A percentile compares a stretch with the other conserved stretches of the same genome.
Evolutionary conservation across 2,329 filamentous ascomycete genomes (phyloP).

Genomic region (Ophiocordyceps camponoti-saundersi): DNA sequence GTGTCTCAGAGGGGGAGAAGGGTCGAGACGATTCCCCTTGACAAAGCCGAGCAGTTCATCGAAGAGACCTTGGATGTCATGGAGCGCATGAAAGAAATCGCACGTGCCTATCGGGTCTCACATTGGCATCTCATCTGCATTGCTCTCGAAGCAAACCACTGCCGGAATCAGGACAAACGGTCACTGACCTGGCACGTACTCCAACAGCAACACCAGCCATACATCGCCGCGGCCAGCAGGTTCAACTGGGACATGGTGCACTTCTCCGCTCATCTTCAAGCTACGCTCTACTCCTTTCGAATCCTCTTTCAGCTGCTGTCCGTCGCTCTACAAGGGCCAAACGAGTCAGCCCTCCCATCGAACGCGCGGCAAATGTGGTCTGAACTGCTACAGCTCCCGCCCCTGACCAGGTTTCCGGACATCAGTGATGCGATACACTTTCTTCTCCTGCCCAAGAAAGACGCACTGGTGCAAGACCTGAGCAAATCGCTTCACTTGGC

Average conservation of each 20-base stretch:
- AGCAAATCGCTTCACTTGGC: slow-evolving; percentile 6
- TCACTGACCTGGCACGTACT: slow-evolving; percentile 10
- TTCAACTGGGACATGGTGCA: slow-evolving; percentile 42
- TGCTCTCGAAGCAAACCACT: slow-evolving; percentile 11
- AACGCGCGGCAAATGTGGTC: slow-evolving; percentile 4
- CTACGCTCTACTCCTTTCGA: slow-evolving; percentile 44
- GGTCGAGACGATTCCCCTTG: slow-evolving; percentile 5
- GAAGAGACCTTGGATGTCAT: slow-evolving; percentile 8
- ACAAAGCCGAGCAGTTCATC: slow-evolving; percentile 2
- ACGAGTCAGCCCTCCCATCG: neutral
- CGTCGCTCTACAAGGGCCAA: slow-evolving; percentile 1
- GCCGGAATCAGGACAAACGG: slow-evolving; percentile 11
- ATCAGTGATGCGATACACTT: slow-evolving; percentile 5
- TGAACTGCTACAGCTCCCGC: slow-evolving; percentile 10
- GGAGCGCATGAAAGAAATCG: slow-evolving; percentile 1
- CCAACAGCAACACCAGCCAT: slow-evolving; percentile 2
- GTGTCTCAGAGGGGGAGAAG: slow-evolving; percentile 11
- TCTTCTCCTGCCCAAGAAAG: slow-evolving; percentile 5
- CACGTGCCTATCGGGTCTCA: neutral
- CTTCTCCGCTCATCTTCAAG: slow-evolving; percentile 41
- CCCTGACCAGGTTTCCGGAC: slow-evolving; percentile 9
- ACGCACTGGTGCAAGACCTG: slow-evolving; percentile 3
- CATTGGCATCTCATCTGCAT: slow-evolving; percentile 12
- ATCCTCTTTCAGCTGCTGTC: slow-evolving; percentile 21
- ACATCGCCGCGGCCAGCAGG: neutral